Conservation (phyloP, 805 yeast genomes). For the Starmerella geochares region DNA sequence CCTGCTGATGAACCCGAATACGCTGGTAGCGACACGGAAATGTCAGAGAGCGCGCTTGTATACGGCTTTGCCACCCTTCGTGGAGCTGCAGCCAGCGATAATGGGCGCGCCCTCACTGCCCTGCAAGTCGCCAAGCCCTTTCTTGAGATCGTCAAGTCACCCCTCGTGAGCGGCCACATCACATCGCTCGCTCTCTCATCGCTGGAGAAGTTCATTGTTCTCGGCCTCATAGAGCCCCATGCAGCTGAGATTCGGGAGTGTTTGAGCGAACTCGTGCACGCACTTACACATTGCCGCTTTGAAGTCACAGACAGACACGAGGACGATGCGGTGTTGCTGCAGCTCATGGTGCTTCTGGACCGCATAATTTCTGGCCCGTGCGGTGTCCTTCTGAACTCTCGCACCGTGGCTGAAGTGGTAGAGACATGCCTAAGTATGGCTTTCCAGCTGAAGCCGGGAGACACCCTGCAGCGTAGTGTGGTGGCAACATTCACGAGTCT, state of each 20-base stretch:
- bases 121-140: constrained; percentile 78
- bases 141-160: constrained; percentile 67
- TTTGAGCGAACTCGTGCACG: constrained; percentile 54
- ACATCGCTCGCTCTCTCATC: constrained; percentile 74
- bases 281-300: constrained; percentile 87
- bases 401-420: constrained; percentile 73
- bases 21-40: background rate
- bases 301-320: constrained; percentile 88
- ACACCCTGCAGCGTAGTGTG: constrained; percentile 78
- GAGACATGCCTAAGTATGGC: constrained; percentile 88
- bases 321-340: constrained; percentile 82
- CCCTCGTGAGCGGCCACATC: constrained; percentile 74
- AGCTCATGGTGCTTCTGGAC: constrained; percentile 69
- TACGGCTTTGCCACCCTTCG: constrained; percentile 73
- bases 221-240: constrained; percentile 48
- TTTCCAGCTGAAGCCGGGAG: constrained; percentile 83
- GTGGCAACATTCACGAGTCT: constrained; percentile 32
- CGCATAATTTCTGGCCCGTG: constrained; percentile 52
- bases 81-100: constrained; percentile 47
- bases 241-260: constrained; percentile 50
- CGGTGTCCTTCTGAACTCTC: constrained; percentile 63
- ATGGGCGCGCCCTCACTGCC: constrained; percentile 52
- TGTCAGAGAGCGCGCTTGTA: constrained; percentile 48
- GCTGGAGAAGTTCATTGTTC: constrained; percentile 59
- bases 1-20: background rate